Base-by-base conservation (phyloP, 768 basidiomycete species). In the Asterophora parasitica region DNA sequence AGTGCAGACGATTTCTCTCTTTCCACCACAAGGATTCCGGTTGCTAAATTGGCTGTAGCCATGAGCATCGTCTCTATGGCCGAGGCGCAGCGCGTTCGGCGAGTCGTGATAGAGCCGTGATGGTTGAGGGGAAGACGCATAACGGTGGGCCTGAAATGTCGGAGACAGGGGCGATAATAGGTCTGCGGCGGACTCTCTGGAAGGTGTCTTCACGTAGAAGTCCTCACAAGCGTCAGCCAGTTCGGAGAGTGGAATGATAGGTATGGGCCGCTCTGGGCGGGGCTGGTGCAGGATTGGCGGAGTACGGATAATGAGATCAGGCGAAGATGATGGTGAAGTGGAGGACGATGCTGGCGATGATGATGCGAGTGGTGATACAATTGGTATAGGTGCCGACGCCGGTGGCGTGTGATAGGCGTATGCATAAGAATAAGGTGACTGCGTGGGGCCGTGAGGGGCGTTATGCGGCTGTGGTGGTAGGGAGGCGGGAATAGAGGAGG, bases 181-280 rank as follows among this genome's bases (percentile, higher is more conserved):
- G 27, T 53, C 48, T 28, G 38, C 41, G 30, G 46, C 38, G 23
- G 23, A 6, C 23, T 23, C 36, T 45, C 40, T 31, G 20, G 23
- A n/a, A 31, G 7, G 30, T 8, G 9, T 19, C 35, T 11, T 15
- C 53, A 48, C 31, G 28, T 42, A 32, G 28, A 49, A 42, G 10
- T 60, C 62, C 19, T 72, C 72, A 54, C 67, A 69, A 34, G 67
- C 69, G 26, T 64, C 65, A 28, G 72, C 73, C 43, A 74, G 58
- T 53, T 68, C 57, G 28, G 69, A 69, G 23, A 76, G 65, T 32
- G 69, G 69, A 11, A 74, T 61, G 51, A 74, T 75, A 31, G 72
- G 71, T 58, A 75, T 74, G 37, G 60, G 66, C 46, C 73, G 69
- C 38, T 62, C 70, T 48, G 74, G 74, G 36, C 72, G 73, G 36